Evolutionary conservation across 139 green algal genomes (phyloP), one percentile per base, ranked within the genome.

Genomic region (Astrephomene gubernaculifera): DNA sequence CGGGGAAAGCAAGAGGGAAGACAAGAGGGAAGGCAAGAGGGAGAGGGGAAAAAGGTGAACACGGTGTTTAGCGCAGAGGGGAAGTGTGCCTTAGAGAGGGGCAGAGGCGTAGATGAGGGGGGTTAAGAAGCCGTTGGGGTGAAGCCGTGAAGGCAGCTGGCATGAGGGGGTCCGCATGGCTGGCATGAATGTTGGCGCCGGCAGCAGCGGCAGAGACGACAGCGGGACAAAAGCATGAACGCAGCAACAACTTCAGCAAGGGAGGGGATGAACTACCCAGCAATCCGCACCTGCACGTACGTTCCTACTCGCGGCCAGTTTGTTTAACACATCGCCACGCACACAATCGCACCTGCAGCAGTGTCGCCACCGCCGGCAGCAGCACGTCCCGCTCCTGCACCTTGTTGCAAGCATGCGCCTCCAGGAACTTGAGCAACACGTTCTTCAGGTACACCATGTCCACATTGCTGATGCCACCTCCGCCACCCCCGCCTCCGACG

Each of bases 371-470:
- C 3, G 91, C 92, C 29, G 93, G 93, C 71, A 96, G 72, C 86
- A 96, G 78, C 24, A 83, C 82, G 63, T 94, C 90, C 2, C 89
- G 43, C 88, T 96, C 89, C 39, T 87, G 71, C 17, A 81, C 29
- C 71, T 80, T 82, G 57, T 89, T 83, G 12, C 83, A 78, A 44
- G 82, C 36, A 19, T 84, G 76, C 0, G 93, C 92, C 53, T 94
- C 93, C 43, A 96, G 70, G 67, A 96, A 96, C 79, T 95, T 95
- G 31, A 95, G 79, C 74, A 96, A 38, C 69, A 96, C 91, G 63
- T 96, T 96, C 79, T 93, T 94, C 53, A 96, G 67, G 79, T 96
- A 95, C 43, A 94, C 44, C 29, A 22, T 49, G 41, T 49, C 31
- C 24, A 35, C 35, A n/a, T 35, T 53, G 78, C 61, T 27, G 8